These are phyloP conservation scores for Limnomonas spitsbergensis DNA, from an alignment of 139 green algal species.

Conservation along the genomic window DNA sequence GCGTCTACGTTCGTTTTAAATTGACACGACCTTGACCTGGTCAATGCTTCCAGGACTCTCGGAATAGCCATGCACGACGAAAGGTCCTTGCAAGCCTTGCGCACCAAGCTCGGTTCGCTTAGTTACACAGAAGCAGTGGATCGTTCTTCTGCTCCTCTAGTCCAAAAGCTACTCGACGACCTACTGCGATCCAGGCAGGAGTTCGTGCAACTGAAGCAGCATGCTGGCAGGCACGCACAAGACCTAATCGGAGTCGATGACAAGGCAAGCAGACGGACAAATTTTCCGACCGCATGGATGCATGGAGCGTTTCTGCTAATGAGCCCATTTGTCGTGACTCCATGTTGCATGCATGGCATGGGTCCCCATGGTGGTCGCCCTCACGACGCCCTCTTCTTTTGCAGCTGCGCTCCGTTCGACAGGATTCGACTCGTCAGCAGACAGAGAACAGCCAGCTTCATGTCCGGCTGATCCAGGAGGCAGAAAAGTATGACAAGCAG, in stretches of 20 bases:
- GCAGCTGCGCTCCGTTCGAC: not conserved
- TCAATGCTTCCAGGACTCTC: too few species aligned
- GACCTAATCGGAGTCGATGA: conserved; percentile 20
- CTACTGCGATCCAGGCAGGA: conserved; percentile 41
- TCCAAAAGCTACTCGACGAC: conserved; percentile 43
- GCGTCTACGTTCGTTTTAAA: too few species aligned
- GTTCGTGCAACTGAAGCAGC: conserved; percentile 37
- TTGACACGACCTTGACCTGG: too few species aligned
- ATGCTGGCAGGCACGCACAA: conserved; percentile 22
- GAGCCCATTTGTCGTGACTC: too few species aligned
- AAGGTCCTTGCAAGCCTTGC: not conserved
- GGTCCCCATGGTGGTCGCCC: too few species aligned
- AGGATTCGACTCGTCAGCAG: not conserved
- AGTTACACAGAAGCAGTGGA: conserved; percentile 30
- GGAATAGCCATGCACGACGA: not conserved
- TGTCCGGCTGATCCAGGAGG: conserved; percentile 25
- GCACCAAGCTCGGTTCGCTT: conserved; percentile 30
- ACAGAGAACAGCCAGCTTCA: conserved; percentile 17
- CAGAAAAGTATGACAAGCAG: conserved; percentile 43
- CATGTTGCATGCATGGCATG: too few species aligned
- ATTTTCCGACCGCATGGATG: too few species aligned
- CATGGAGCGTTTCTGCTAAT: too few species aligned
- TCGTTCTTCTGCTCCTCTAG: conserved; percentile 23
- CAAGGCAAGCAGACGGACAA: conserved; percentile 29
- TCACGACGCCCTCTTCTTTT: too few species aligned